Evolutionary conservation across 768 basidiomycete species (phyloP).

Genomic region (Boletus rex-veris): DNA sequence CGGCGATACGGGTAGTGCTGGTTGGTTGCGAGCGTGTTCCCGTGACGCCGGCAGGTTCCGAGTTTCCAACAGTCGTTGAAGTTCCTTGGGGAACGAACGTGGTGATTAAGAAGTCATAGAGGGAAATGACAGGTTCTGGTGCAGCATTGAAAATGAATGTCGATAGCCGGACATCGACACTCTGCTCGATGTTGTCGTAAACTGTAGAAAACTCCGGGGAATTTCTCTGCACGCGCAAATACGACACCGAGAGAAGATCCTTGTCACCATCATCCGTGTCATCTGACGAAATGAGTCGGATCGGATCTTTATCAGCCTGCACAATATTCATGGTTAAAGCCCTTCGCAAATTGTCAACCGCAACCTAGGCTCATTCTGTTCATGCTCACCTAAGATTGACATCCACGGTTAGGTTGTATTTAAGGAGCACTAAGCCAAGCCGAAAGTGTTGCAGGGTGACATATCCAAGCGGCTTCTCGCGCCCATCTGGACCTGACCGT

Average conservation of each 20-base stretch:
- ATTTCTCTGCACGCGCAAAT: slow-evolving; percentile 72
- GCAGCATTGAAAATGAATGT: slow-evolving; percentile 87
- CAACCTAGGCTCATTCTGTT: not conserved
- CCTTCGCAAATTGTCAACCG: slow-evolving; percentile 36
- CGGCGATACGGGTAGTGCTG: slow-evolving; percentile 73
- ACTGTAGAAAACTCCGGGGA: slow-evolving; percentile 82
- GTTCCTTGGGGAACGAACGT: slow-evolving; percentile 70
- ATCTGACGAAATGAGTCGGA: slow-evolving; percentile 65
- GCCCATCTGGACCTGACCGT: slow-evolving; percentile 56
- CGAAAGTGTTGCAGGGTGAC: slow-evolving; percentile 76
- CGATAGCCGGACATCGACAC: slow-evolving; percentile 80
- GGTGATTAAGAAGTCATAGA: slow-evolving; percentile 97
- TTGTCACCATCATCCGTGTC: slow-evolving; percentile 41
- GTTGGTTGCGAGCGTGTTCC: slow-evolving; percentile 11
- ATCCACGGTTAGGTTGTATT: slow-evolving; percentile 85
- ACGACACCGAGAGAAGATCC: slow-evolving; percentile 77
- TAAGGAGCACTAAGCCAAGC: slow-evolving; percentile 67
- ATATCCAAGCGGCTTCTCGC: slow-evolving; percentile 75
- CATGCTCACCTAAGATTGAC: slow-evolving; percentile 65
- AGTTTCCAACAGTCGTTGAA: slow-evolving; percentile 5
- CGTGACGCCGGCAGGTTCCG: slow-evolving; percentile 4
- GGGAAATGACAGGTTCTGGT: slow-evolving; percentile 83
- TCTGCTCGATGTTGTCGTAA: slow-evolving; percentile 86
- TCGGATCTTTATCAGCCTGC: slow-evolving; percentile 49
- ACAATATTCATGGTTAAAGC: slow-evolving; percentile 74